Base-by-base conservation (phyloP, 805 yeast genomes). In the Candida endomychidarum region DNA sequence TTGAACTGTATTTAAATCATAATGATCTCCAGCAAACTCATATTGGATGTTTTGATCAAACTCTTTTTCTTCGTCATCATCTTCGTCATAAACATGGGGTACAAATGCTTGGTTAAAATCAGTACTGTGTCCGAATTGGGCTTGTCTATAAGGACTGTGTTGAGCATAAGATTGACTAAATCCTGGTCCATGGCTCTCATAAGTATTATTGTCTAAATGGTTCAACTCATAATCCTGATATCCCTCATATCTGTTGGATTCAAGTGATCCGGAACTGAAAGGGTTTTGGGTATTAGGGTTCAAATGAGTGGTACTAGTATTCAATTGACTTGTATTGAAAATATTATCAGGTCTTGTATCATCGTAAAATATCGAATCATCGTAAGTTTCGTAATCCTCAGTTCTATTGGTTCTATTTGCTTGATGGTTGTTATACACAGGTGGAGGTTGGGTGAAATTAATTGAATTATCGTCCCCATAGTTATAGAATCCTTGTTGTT, bases 21-120 rank as follows among this genome's bases (percentile, higher is more conserved):
- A 68, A 41, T 64, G 66, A 45, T 66, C 73, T 10, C 74, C 74
- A 37, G 60, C 65, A 43, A 69, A 61, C 21, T 63, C 61, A 51
- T 59, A 68, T 39, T 59, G 66, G 34, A 69, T 68, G 10, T 54
- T 51, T 37, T 62, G 61, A 47, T 69, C 74, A 34, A 59, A 67
- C 36, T 65, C 68, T 11, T 54, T 47, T 39, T 65, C 69, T 23
- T 68, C 73, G 34, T 66, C 72, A 15, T 65, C 69, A 15, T 47
- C 51, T 37, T 65, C 71, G 24, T 63, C 70, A 42, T 69, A 65
- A 11, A 60, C 67, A 48, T 67, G 63, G 11, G 73, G 72, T 10
- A 67, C 73, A 46, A 69, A 69, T n/a, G 73, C 64, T 50, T 64
- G 69, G 41, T 55, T 52, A 42, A 54, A 66, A 15, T 42, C 44